Percentiles rank a stretch among this genome's conserved stretches.
These are phyloP conservation scores for Talaromyces trachyspermus DNA, from an alignment of 495 filamentous ascomycete species.

Conservation along the genomic window DNA sequence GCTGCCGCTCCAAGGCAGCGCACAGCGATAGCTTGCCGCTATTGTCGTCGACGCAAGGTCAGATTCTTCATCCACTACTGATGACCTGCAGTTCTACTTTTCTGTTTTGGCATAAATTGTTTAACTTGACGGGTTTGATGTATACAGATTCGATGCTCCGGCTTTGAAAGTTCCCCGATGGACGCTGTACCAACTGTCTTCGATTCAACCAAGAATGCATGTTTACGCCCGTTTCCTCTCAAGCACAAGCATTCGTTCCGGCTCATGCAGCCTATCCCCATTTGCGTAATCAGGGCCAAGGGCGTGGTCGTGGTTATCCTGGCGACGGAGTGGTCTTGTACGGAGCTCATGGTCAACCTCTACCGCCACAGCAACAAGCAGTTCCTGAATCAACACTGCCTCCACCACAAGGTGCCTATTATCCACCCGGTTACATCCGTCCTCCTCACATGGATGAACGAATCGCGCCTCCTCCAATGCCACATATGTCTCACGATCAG, in stretches of 20 bases:
- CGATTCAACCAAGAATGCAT: constrained; percentile 81
- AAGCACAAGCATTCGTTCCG: constrained; percentile 77
- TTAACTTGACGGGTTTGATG: background rate
- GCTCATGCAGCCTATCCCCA: constrained; percentile 66
- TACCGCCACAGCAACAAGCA: constrained; percentile 48
- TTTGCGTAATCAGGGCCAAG: constrained; percentile 37
- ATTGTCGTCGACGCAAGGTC: constrained; percentile 78
- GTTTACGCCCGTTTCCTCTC: constrained; percentile 77
- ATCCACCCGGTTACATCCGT: constrained; percentile 22
- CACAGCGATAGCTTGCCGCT: constrained; percentile 79
- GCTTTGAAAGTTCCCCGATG: constrained; percentile 70
- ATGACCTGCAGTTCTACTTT: background rate
- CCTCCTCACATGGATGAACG: constrained; percentile 27
- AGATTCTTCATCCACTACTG: no score
- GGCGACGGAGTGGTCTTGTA: constrained; percentile 45
- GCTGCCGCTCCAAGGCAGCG: constrained; percentile 68
- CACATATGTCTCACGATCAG: constrained; percentile 35
- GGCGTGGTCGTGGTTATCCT: constrained; percentile 32
- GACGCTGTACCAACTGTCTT: constrained; percentile 71
- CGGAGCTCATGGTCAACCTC: constrained; percentile 70
- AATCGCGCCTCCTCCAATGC: constrained; percentile 33
- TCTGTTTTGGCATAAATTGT: background rate
- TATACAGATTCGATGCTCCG: constrained; percentile 72
- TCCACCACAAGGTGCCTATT: constrained; percentile 43
- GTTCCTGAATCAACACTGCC: constrained; percentile 41